Evolutionary conservation across 768 basidiomycete genomes (phyloP), one percentile per base, ranked within the genome.

Genomic region (Megacollybia marginata): DNA sequence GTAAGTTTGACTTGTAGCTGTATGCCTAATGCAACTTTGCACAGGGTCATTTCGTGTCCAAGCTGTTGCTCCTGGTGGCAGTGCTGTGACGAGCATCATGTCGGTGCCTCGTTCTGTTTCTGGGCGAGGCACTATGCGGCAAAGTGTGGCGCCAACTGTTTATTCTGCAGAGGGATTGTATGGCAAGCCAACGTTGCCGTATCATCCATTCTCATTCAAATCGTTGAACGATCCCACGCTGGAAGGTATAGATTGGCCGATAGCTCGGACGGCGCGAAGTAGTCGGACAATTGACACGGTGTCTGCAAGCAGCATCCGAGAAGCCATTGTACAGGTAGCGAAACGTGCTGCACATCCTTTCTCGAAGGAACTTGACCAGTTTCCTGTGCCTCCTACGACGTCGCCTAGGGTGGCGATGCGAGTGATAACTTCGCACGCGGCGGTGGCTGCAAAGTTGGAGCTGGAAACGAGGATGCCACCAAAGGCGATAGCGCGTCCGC

Each of bases 1-100:
- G 75, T 75, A 52, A 57, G 70, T 55, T 32, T 28, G 4, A 28
- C 23, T 28, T 28, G 4, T 6, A 28, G 23, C 23, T 28, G 23
- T 28, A 28, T 28, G 23, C 23, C 23, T 28, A 28, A 28, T 28
- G 23, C 6, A 28, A 28, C 23, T 28, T 28, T 28, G 6, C 23
- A 28, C 6, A 28, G 23, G 23, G 23, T 3, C 23, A 28, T 28
- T 28, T 28, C 23, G 23, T 28, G 4, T 28, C 23, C 23, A 28
- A 28, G 2, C 23, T 28, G 23, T 28, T 6, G 2, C 23, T 28
- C 23, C 23, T 28, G 23, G 4, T 28, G 23, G 23, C 23, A 28
- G 23, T 28, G 23, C 6, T 28, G 4, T 28, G 23, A 28, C 23
- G 23, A 28, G 23, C 23, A 6, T 28, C 6, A 28, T 28, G 23